Evolutionary conservation across 148 eudicot species (phyloP).

Genomic region (Diospyros kaki): DNA sequence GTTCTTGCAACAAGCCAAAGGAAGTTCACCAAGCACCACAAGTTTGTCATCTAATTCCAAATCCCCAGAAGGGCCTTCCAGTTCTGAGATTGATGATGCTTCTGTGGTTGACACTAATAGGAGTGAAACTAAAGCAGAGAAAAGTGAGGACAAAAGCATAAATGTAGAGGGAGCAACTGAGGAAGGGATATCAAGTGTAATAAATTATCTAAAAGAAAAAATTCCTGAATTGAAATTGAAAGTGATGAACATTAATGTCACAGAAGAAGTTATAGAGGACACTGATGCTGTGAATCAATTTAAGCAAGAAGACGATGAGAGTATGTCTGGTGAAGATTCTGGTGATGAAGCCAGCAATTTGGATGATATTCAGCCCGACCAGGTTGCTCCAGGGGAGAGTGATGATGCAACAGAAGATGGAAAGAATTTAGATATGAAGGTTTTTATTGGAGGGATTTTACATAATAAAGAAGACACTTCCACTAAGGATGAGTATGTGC

Average conservation of each 20-base stretch:
- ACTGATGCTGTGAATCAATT: conserved; percentile 58
- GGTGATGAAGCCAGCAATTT: conserved; percentile 53
- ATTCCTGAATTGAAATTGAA: conserved; percentile 86
- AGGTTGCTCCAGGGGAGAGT: conserved; percentile 39
- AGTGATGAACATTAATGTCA: conserved; percentile 56
- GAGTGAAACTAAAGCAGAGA: conserved; percentile 55
- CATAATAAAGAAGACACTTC: conserved; percentile 72
- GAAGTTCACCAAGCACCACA: conserved; percentile 35
- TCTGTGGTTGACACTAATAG: conserved; percentile 47
- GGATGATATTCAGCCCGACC: conserved; percentile 44
- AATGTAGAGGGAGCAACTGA: conserved; percentile 81
- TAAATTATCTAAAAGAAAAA: conserved; percentile 94
- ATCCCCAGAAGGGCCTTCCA: conserved; percentile 48
- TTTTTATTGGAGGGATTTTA: conserved; percentile 80
- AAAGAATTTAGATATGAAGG: conserved; percentile 65
- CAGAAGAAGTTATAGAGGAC: conserved; percentile 51
- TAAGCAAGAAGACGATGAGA: conserved; percentile 47
- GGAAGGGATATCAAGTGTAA: conserved; percentile 83
- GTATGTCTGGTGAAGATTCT: conserved; percentile 30
- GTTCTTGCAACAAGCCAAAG: conserved; percentile 59
- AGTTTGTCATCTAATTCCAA: conserved; percentile 46
- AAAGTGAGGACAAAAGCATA: conserved; percentile 56
- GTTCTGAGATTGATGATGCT: conserved; percentile 44
- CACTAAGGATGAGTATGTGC: conserved; percentile 58
- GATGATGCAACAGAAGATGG: conserved; percentile 50